Conservation (phyloP, 2,329 filamentous ascomycete genomes). For the Botrytis deweyae region DNA sequence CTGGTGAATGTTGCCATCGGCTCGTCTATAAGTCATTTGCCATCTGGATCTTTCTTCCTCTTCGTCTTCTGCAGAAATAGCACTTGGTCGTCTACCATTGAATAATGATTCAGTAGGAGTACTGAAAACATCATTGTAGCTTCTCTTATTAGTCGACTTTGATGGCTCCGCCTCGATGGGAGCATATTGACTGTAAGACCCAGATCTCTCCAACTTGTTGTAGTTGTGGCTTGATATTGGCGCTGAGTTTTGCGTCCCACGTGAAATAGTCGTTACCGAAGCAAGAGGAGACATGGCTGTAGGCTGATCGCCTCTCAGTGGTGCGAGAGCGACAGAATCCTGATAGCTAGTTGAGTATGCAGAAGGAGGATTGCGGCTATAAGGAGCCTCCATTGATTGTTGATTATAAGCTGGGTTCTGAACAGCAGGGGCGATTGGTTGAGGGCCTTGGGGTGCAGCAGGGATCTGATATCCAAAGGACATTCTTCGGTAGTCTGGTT, state of each 20-base stretch:
- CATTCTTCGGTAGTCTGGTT: slow-evolving; percentile 30
- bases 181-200: slow-evolving; percentile 29
- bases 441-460: slow-evolving; percentile 3
- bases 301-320: slow-evolving; percentile 23
- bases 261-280: slow-evolving; percentile 26
- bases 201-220: slow-evolving; percentile 28
- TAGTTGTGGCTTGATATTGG: slow-evolving; percentile 25
- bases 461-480: slow-evolving; percentile 19
- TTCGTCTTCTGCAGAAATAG: slow-evolving; percentile 30
- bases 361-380: slow-evolving; percentile 11
- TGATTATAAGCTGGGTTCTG: slow-evolving; percentile 7
- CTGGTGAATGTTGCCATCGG: slow-evolving; percentile 30
- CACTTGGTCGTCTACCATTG: slow-evolving; percentile 46
- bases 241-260: slow-evolving; percentile 21
- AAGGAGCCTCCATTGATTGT: slow-evolving; percentile 8
- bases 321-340: slow-evolving; percentile 25
- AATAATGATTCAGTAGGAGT: slow-evolving; percentile 40
- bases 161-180: slow-evolving; percentile 25
- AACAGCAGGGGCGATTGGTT: slow-evolving; percentile 5
- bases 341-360: background rate
- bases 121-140: slow-evolving; percentile 33
- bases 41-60: slow-evolving; percentile 26
- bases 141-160: slow-evolving; percentile 32
- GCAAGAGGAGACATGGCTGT: slow-evolving; percentile 32
- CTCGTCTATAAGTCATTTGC: slow-evolving; percentile 37